phyloP scores from a whole-genome alignment of 139 green algal species.

The Chlorella sorokiniana region DNA sequence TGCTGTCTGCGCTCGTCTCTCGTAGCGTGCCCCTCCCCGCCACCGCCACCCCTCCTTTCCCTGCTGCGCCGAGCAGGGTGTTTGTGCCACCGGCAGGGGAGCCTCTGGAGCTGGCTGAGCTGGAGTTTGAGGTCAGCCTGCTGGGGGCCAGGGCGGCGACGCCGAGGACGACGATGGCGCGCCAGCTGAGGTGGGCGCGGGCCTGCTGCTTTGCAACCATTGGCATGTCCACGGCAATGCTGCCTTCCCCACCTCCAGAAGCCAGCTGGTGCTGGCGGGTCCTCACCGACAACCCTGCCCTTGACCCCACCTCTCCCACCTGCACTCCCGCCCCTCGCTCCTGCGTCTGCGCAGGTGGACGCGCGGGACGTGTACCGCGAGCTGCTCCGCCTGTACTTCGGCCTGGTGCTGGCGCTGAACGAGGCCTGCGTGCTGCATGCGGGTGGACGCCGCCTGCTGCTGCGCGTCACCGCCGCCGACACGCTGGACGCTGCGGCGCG shows the following conservation, averaged over 20 bases:
- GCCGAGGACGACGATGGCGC: background rate
- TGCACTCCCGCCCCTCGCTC: background rate
- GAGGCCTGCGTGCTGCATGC: constrained; percentile 37
- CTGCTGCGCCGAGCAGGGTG: constrained; percentile 36
- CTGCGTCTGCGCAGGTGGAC: constrained; percentile 42
- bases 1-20: background rate
- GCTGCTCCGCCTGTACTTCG: constrained; percentile 36
- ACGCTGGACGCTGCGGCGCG: constrained; percentile 47
- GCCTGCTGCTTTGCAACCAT: background rate
- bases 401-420: constrained; percentile 45
- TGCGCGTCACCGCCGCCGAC: constrained; percentile 51
- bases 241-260: background rate
- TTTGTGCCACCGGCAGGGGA: constrained; percentile 14
- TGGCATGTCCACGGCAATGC: background rate
- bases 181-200: background rate
- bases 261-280: background rate
- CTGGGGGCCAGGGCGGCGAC: constrained; percentile 6
- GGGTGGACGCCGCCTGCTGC: constrained; percentile 28
- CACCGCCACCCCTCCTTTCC: background rate
- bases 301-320: too few species aligned
- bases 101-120: constrained; percentile 45
- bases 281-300: too few species aligned
- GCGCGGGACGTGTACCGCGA: constrained; percentile 7
- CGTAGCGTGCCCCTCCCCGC: background rate
- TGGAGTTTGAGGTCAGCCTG: constrained; percentile 51